Evolutionary conservation across 768 basidiomycete genomes (phyloP), one percentile per base, ranked within the genome.

Genomic region (Lactarius quietus): DNA sequence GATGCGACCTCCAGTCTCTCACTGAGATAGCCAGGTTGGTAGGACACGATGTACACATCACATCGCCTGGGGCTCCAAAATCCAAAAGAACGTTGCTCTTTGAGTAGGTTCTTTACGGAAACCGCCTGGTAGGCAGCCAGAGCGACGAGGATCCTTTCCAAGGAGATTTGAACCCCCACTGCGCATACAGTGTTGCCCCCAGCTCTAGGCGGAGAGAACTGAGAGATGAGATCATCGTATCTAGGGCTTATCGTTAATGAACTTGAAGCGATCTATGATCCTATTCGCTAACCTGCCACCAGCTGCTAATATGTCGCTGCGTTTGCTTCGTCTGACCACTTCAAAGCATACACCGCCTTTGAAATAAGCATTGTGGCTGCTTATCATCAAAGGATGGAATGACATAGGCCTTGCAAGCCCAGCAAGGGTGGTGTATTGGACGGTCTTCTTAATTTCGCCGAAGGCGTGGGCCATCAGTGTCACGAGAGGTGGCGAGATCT

Each of bases 1-100:
- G 90, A 79, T 15, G 86, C 89, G 2, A 92, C 83, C 70, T 93
- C 90, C 20, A 94, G 80, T 51, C 92, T 82, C 59, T 93, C 92
- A 67, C 86, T 84, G 39, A 94, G 77, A 71, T 86, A 82, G 12
- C 92, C 92, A 9, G 85, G 78, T 66, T 90, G 86, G 65, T 87
- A 90, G 0, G 90, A 90, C 31, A 92, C 84, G 15, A 94, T 81
- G 68, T 93, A 94, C 14, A 94, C 92, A 68, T 94, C 92, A 69
- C 93, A 93, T 43, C 91, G 81, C 18, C 92, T 82, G n/a, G 92
- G 92, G 74, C 90, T 90, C 91, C 90, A 94, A 72, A 86, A 90
- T 0, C 93, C 92, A 66, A 92, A 94, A 0, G 93, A 92, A 14
- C 86, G 84, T 65, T 87, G 84, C 71, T 92, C 90, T 73, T 89